Conservation (phyloP, 257 asterid species). For the Rauvolfia tetraphylla region DNA sequence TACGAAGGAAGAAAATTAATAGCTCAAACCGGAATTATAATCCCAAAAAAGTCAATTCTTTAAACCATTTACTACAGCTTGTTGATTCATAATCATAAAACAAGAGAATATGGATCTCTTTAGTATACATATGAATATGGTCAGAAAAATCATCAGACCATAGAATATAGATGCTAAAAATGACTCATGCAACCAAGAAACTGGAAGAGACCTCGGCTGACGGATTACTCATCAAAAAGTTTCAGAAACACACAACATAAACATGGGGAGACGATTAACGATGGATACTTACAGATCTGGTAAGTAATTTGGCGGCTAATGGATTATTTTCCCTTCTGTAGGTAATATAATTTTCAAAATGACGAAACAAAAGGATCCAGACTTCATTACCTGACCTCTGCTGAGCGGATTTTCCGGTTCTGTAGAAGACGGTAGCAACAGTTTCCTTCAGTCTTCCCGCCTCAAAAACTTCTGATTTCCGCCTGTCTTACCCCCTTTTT, state of each 20-base stretch:
- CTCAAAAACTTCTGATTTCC: too few species aligned
- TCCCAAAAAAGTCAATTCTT: not conserved
- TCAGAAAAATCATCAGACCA: not conserved
- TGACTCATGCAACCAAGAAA: not conserved
- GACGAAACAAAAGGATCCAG: not conserved
- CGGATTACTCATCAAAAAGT: not conserved
- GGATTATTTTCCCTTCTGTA: not conserved
- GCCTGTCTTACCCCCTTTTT: too few species aligned
- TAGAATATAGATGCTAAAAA: not conserved
- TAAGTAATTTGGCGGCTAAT: not conserved
- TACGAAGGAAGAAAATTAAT: not conserved
- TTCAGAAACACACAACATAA: not conserved
- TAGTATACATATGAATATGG: not conserved
- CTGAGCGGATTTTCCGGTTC: too few species aligned
- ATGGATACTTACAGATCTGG: not conserved
- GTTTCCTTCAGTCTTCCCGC: too few species aligned
- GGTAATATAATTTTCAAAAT: not conserved
- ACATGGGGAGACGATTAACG: not conserved
- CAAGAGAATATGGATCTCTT: too few species aligned
- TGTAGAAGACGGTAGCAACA: too few species aligned
- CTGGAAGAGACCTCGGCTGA: not conserved
- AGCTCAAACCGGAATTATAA: not conserved
- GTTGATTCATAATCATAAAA: too few species aligned
- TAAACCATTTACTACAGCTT: too few species aligned
- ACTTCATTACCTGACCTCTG: not conserved